These are phyloP conservation scores for Backusella luteola DNA, from an alignment of 192 early-diverging fungal species.

Conservation along the genomic window DNA sequence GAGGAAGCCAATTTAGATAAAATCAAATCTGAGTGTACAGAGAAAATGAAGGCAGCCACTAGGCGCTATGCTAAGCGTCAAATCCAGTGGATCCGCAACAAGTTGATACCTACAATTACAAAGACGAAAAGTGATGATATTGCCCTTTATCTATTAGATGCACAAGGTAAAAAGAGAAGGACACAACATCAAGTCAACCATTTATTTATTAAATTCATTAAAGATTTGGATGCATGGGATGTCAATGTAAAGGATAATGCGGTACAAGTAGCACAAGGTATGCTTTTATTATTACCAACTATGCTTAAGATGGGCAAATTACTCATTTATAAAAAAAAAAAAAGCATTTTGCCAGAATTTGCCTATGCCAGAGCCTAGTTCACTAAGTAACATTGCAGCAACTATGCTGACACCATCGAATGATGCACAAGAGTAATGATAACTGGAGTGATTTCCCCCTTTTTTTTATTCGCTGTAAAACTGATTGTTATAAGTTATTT, in stretches of 20 bases:
- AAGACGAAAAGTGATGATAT: conserved; percentile 33
- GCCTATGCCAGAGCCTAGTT: conserved; percentile 30
- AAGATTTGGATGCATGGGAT: conserved; percentile 56
- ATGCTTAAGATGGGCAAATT: too few relatives aligned
- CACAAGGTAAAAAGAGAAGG: conserved; percentile 46
- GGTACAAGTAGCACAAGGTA: conserved; percentile 53
- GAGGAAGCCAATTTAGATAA: not conserved
- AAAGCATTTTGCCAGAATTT: conserved; percentile 43
- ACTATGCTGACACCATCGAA: conserved; percentile 33
- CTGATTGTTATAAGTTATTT: not conserved
- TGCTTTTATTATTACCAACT: not conserved
- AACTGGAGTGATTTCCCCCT: not conserved
- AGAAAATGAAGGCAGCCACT: conserved; percentile 86
- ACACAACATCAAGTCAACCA: not conserved
- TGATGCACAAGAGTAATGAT: conserved; percentile 38
- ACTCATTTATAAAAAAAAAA: not conserved
- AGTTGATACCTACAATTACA: conserved; percentile 53
- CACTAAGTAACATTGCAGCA: conserved; percentile 35
- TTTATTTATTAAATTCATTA: not conserved
- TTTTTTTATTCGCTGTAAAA: too few relatives aligned
- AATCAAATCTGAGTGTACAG: conserved; percentile 57
- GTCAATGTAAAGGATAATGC: conserved; percentile 52
- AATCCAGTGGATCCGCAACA: conserved; percentile 80
- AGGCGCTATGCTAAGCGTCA: conserved; percentile 85
- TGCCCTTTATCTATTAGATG: conserved; percentile 68